Base-by-base conservation (phyloP, 257 asterid genomes). In the Buddleja alternifolia region DNA sequence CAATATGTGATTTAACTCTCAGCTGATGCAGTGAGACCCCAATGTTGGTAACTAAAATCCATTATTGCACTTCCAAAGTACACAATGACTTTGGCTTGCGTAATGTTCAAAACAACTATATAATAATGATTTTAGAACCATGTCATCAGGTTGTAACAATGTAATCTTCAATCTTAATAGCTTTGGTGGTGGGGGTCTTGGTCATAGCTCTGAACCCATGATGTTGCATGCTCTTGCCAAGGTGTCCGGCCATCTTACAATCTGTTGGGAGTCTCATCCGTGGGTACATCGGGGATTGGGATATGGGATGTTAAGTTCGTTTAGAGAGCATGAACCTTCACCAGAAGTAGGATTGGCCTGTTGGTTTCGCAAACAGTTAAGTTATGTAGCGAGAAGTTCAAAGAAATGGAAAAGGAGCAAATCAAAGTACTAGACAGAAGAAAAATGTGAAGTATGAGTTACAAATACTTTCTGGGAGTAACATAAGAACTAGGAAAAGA, bases 281-380 rank as follows among this genome's bases (percentile, higher is more conserved):
- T 44, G 51, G 15, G 37, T 21, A 40, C 6, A 3, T 17, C 21
- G 29, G 47, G 40, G 47, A 36, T 54, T 54, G 54, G n/a, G 72
- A 10, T 51, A 51, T 12, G 37, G 29, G 60, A 65, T 51, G 20
- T 66, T 29, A 36, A 36, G 15, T 36, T 51, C 34, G n/a, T 5
- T 2, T 65, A 36, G 21, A 64, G 57, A 64, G 48, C 25, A 24
- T 48, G 45, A 17, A 63, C 2, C 32, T 63, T 24, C 40, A 44
- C 32, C 9, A 17, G 17, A 9, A 25, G 34, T 63, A 63, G 47
- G 24, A 9, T 62, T 16, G 59, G 65, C 8, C 14, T 50, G 39
- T 37, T 6, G 23, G 47, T 48, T 7, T 32, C 32, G 58, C 10
- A 4, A 20, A 7, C 10, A 9, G 42, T 51, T 52, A 20, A 20